A percentile compares a stretch with the other conserved stretches of the same genome.
Conservation (phyloP, 2,329 filamentous ascomycete genomes). For the Ceratocystiopsis sp. region DNA sequence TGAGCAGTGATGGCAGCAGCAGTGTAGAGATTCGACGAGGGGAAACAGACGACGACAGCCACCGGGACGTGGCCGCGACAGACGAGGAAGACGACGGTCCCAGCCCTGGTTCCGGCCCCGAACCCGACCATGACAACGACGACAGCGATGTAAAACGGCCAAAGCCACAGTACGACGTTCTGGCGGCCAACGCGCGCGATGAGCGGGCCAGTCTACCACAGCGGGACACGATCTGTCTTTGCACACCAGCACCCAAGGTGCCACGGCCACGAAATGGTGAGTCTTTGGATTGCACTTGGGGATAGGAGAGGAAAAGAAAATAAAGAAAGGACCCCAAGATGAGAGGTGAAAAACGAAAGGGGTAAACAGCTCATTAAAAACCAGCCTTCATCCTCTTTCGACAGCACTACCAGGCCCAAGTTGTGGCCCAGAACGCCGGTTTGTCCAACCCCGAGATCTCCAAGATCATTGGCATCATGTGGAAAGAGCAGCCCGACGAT, state of each 20-base stretch:
- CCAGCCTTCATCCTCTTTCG: slow-evolving; percentile 94
- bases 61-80: slow-evolving; percentile 15
- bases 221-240: slow-evolving; percentile 35
- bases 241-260: slow-evolving; percentile 38
- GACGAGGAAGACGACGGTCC: slow-evolving; percentile 1
- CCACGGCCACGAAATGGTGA: slow-evolving; percentile 41
- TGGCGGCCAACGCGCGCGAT: background rate
- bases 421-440: slow-evolving; percentile 70
- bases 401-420: slow-evolving; percentile 72
- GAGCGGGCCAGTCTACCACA: background rate
- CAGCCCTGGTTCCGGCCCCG: background rate
- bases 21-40: too few relatives aligned
- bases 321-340: background rate
- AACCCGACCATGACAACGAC: slow-evolving; percentile 7
- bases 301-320: background rate
- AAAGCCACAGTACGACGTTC: background rate
- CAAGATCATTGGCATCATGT: slow-evolving; percentile 90
- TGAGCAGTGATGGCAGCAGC: background rate
- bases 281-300: slow-evolving; percentile 13
- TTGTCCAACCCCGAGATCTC: slow-evolving; percentile 92
- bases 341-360: background rate
- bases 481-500: slow-evolving; percentile 59
- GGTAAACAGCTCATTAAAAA: slow-evolving; percentile 4
- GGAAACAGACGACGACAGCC: background rate
- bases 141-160: background rate